Percentiles rank a stretch among this genome's conserved stretches.
Conservation (phyloP, 345 rosid genomes). For the Aquilaria yunnanensis region DNA sequence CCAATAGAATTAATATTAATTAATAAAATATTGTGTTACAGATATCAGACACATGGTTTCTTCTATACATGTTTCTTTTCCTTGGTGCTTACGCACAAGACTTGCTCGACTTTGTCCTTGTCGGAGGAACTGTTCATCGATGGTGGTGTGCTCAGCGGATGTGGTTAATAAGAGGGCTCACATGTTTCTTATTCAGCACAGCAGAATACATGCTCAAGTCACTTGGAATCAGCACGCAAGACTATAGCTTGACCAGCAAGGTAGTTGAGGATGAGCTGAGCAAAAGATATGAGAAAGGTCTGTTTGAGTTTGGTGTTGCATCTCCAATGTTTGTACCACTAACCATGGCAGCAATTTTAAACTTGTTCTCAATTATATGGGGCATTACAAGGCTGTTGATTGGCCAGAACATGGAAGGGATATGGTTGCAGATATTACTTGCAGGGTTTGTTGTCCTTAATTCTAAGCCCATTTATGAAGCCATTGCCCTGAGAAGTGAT, state of each 20-base stretch:
- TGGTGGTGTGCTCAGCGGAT: constrained; percentile 83
- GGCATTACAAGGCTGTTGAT: constrained; percentile 13
- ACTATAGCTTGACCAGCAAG: constrained; percentile 61
- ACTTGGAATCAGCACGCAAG: constrained; percentile 38
- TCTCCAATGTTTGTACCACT: constrained; percentile 47
- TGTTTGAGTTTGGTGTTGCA: constrained; percentile 53
- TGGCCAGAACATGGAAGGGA: constrained; percentile 20
- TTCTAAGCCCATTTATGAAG: constrained; percentile 44
- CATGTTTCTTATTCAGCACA: constrained; percentile 34
- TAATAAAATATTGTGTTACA: constrained; percentile 9
- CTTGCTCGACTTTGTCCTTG: constrained; percentile 28
- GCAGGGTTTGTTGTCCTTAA: constrained; percentile 33
- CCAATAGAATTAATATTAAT: too few species aligned
- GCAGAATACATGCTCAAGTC: constrained; percentile 37
- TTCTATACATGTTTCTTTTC: constrained; percentile 51
- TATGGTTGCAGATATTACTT: constrained; percentile 24
- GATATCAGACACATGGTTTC: constrained; percentile 57
- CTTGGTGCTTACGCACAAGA: constrained; percentile 57
- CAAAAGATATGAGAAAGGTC: constrained; percentile 44
- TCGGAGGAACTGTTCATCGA: constrained; percentile 33
- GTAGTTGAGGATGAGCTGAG: constrained; percentile 39
- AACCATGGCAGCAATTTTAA: constrained; percentile 38
- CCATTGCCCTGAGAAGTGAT: constrained; percentile 40
- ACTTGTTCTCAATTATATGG: constrained; percentile 23
- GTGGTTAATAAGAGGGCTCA: constrained; percentile 43